A percentile compares a stretch with the other conserved stretches of the same genome.
phyloP scores from a whole-genome alignment of 202 grass and related monocot genomes.

The Eragrostis tef region DNA sequence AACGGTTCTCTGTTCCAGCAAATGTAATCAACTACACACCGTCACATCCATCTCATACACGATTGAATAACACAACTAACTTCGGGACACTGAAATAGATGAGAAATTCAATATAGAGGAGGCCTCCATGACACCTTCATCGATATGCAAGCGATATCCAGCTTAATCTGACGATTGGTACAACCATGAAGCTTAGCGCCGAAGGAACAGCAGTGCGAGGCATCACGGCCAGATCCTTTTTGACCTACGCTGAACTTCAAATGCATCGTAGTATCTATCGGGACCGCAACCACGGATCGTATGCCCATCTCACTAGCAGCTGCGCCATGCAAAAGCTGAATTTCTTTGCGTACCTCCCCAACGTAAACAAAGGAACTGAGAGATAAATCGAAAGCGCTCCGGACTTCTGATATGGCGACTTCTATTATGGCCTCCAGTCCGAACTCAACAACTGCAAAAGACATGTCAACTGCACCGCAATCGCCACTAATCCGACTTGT shows the following conservation, averaged over 20 bases:
- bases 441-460: background rate
- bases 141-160: background rate
- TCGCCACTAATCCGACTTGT: background rate
- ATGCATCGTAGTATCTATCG: background rate
- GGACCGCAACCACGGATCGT: background rate
- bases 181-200: background rate
- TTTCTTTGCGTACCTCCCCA: background rate
- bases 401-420: background rate
- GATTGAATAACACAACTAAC: background rate
- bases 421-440: slow-evolving; percentile 6
- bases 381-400: background rate
- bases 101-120: background rate
- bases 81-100: background rate
- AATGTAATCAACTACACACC: background rate
- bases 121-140: background rate
- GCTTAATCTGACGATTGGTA: background rate
- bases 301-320: background rate
- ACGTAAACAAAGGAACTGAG: background rate
- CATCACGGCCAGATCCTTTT: background rate
- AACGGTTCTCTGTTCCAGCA: no score
- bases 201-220: background rate
- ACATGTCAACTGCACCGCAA: background rate
- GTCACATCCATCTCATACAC: no score
- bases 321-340: background rate
- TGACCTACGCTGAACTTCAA: background rate